Percentiles rank a stretch among this genome's conserved stretches.
Evolutionary conservation across 768 basidiomycete genomes (phyloP).

Genomic region (Ramaria sp.): DNA sequence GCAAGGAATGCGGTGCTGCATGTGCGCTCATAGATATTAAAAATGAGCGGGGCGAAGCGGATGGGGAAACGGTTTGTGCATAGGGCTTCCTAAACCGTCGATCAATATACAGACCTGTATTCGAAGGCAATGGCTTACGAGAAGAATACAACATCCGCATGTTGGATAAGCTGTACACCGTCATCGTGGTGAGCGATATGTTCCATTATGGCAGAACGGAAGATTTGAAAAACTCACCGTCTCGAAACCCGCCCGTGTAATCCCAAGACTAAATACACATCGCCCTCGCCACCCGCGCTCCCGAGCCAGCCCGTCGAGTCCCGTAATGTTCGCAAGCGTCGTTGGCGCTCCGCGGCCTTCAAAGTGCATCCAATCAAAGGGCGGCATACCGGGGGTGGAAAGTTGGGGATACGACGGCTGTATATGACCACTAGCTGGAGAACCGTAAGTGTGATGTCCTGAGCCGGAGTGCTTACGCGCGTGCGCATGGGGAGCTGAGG

Average conservation of each 20-base stretch:
- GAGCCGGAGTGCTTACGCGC: conserved; percentile 16
- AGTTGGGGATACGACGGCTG: conserved; percentile 21
- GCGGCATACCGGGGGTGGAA: conserved; percentile 50
- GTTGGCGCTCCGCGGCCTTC: conserved; percentile 75
- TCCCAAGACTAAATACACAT: conserved; percentile 73
- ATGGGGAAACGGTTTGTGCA: conserved; percentile 49
- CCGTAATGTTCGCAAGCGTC: conserved; percentile 66
- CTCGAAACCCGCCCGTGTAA: conserved; percentile 73
- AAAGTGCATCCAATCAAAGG: conserved; percentile 82
- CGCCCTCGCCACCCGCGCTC: conserved; percentile 78
- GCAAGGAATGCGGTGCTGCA: conserved; percentile 63
- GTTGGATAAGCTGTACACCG: conserved; percentile 55
- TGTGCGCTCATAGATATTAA: conserved; percentile 60
- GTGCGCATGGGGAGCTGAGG: conserved; percentile 23
- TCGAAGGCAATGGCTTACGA: conserved; percentile 13
- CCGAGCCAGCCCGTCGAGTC: conserved; percentile 70
- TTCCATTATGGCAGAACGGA: not conserved
- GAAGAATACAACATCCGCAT: conserved; percentile 76
- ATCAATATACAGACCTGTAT: not conserved
- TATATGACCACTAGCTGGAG: conserved; percentile 24
- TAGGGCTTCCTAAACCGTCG: conserved; percentile 42
- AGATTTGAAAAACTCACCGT: conserved; percentile 38
- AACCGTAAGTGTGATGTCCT: conserved; percentile 17
- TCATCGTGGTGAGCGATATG: not conserved
- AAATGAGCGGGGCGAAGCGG: conserved; percentile 62